These are phyloP conservation scores for Penicillium lagena DNA, from an alignment of 495 filamentous ascomycete species.

Conservation along the genomic window DNA sequence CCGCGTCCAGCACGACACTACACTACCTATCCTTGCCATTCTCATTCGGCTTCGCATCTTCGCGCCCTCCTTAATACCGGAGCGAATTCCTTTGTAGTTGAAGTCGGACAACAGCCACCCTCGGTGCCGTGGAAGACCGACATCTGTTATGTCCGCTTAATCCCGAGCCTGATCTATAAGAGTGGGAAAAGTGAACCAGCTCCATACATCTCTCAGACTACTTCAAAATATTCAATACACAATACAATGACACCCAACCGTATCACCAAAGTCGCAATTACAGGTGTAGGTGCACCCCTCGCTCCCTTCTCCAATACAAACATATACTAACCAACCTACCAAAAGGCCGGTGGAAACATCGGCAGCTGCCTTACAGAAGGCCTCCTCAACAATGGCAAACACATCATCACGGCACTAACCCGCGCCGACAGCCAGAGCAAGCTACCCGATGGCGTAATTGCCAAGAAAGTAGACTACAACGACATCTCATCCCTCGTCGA, in stretches of 20 bases:
- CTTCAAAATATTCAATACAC: too few species aligned
- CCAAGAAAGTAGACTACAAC: conserved; percentile 42
- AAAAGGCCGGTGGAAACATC: conserved; percentile 50
- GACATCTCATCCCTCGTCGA: conserved; percentile 33
- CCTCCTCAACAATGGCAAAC: conserved; percentile 42
- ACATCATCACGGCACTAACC: conserved; percentile 48
- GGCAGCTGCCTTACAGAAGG: conserved; percentile 47
- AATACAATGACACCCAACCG: conserved; percentile 7
- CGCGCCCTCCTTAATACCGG: too few species aligned
- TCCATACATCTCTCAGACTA: too few species aligned
- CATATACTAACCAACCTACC: conserved; percentile 1
- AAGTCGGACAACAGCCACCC: too few species aligned
- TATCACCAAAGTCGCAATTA: conserved; percentile 10
- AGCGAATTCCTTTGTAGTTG: too few species aligned
- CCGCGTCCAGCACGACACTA: too few species aligned
- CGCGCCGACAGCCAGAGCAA: conserved; percentile 32
- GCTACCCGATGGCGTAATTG: conserved; percentile 36
- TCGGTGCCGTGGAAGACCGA: too few species aligned
- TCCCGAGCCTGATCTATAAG: too few species aligned
- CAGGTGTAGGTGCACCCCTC: conserved; percentile 3
- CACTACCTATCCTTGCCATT: too few species aligned
- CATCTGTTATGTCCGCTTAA: too few species aligned
- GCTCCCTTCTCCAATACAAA: neutral
- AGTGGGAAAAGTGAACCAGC: too few species aligned
- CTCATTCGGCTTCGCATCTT: too few species aligned